These are phyloP conservation scores for Pythium sp. DNA, from an alignment of 352 stramenopile species.

Conservation along the genomic window DNA sequence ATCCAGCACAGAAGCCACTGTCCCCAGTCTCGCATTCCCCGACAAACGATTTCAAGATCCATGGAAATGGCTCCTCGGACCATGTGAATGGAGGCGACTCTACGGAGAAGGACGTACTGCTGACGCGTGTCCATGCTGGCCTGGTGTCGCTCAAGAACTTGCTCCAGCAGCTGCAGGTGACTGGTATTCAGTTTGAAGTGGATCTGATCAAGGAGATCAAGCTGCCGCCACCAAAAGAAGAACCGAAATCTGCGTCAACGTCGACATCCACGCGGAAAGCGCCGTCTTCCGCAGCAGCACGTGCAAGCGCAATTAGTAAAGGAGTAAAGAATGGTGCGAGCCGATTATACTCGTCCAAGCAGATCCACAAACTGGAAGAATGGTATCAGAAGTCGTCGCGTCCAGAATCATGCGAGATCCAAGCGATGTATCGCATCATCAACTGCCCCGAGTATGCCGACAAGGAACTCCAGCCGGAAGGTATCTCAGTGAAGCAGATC, in stretches of 20 bases:
- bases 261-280: conserved; percentile 28
- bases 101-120: conserved; percentile 35
- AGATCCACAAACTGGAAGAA: conserved; percentile 88
- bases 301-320: conserved; percentile 41
- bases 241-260: conserved; percentile 36
- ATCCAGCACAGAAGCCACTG: conserved; percentile 18
- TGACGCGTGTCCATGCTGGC: conserved; percentile 55
- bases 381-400: conserved; percentile 85
- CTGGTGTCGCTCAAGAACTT: conserved; percentile 69
- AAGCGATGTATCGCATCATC: conserved; percentile 89
- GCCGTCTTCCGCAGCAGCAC: conserved; percentile 20
- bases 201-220: conserved; percentile 82
- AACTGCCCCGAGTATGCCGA: conserved; percentile 83
- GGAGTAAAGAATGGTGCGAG: conserved; percentile 71
- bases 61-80: conserved; percentile 16
- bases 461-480: conserved; percentile 79
- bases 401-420: conserved; percentile 80
- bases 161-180: conserved; percentile 75
- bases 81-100: conserved; percentile 19
- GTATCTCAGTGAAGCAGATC: conserved; percentile 86
- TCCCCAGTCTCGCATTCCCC: conserved; percentile 29
- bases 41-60: conserved; percentile 29
- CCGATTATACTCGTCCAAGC: conserved; percentile 81
- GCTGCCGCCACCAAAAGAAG: conserved; percentile 44
- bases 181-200: conserved; percentile 79